These are phyloP conservation scores for Citropsis articulata DNA, from an alignment of 345 rosid species.

Conservation along the genomic window DNA sequence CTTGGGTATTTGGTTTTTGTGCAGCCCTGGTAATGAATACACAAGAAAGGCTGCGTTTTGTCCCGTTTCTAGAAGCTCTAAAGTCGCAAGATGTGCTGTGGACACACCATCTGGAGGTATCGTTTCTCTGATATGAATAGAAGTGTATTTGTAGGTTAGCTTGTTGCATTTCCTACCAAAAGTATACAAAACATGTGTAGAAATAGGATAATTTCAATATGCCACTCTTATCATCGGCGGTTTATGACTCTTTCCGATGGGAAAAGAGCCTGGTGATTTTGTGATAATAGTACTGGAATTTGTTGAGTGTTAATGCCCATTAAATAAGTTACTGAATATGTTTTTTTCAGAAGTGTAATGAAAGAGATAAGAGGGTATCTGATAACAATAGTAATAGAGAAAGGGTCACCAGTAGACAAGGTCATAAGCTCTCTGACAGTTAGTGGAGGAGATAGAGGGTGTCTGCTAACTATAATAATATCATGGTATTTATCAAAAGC, in stretches of 20 bases:
- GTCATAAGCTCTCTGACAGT: too few species aligned
- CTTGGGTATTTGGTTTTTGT: conserved; percentile 3
- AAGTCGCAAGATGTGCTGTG: conserved; percentile 46
- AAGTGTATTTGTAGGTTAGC: background rate
- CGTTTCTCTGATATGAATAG: background rate
- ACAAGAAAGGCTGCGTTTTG: conserved; percentile 17
- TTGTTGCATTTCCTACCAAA: background rate
- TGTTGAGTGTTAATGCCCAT: background rate
- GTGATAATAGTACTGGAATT: background rate
- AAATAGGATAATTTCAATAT: background rate
- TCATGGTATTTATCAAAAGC: background rate
- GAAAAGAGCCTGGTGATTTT: background rate
- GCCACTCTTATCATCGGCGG: background rate
- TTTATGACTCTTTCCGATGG: background rate
- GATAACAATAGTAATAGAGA: background rate
- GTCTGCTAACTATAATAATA: background rate
- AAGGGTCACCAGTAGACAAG: background rate
- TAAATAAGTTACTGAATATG: background rate
- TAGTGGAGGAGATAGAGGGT: background rate
- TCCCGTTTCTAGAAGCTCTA: conserved; percentile 32
- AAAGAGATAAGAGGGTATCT: background rate
- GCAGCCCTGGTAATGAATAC: conserved; percentile 28
- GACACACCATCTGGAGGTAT: conserved; percentile 76
- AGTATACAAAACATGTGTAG: background rate
- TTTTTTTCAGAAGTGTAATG: background rate